These are phyloP conservation scores for Plasmodium falciparum DNA, from an alignment of 169 alveolate species.

Conservation along the genomic window DNA sequence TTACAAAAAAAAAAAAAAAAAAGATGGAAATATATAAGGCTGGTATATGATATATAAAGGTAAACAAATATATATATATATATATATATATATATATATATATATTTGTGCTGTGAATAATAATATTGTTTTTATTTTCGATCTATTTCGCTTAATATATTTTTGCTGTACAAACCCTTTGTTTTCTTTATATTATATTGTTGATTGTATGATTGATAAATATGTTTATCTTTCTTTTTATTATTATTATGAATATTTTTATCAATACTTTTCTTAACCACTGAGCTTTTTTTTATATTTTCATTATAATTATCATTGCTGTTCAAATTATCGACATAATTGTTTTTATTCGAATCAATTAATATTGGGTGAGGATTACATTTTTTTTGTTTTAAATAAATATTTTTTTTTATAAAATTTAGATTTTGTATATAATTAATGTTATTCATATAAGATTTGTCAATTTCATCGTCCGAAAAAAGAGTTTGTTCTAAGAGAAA, in stretches of 20 bases:
- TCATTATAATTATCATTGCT: neutral
- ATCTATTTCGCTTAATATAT: conserved; percentile 39
- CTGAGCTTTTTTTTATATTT: neutral
- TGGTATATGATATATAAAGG: no score
- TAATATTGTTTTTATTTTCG: neutral
- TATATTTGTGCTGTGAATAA: no score
- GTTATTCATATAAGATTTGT: neutral
- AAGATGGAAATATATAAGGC: no score
- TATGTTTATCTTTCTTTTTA: conserved; percentile 27
- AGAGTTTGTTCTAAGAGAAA: conserved; percentile 51
- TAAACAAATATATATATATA: no score
- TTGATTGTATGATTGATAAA: conserved; percentile 34
- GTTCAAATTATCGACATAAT: neutral
- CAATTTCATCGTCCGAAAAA: conserved; percentile 24
- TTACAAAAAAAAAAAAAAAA: no score
- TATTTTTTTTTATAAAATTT: neutral
- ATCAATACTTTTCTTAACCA: conserved; percentile 15
- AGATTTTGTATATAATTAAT: neutral
- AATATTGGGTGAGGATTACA: conserved; percentile 10
- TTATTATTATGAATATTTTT: neutral
- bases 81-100: no score
- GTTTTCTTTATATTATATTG: conserved; percentile 44
- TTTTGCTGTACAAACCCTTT: conserved; percentile 18
- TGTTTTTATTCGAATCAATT: conserved; percentile 18
- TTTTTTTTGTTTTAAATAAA: conserved; percentile 1